Conservation (phyloP, 495 filamentous ascomycete species). For the Talaromyces nanjingensis region DNA sequence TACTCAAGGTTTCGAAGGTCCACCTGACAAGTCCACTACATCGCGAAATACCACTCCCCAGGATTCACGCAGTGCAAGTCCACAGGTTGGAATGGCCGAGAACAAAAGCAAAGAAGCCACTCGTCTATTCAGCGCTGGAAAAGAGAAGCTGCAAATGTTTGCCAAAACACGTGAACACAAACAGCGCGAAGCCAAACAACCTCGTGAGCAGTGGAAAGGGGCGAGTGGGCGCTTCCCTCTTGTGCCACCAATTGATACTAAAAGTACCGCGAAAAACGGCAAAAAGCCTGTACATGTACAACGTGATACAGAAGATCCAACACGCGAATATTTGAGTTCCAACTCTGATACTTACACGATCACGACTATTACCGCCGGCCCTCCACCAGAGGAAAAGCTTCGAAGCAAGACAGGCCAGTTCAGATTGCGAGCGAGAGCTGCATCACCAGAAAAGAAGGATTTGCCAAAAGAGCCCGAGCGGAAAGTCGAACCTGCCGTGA, state of each 20-base stretch:
- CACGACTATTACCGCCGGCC: conserved; percentile 34
- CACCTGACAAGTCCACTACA: not conserved
- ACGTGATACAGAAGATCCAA: not conserved
- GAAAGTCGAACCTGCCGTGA: not conserved
- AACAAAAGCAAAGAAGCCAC: conserved; percentile 1
- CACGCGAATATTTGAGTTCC: not conserved
- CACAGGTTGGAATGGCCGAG: conserved; percentile 1
- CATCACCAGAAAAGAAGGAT: not conserved
- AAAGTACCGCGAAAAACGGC: not conserved
- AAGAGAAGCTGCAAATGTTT: conserved; percentile 11
- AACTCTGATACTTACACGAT: conserved; percentile 12
- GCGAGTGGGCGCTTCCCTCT: conserved; percentile 41
- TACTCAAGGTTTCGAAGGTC: not conserved
- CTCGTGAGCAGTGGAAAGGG: conserved; percentile 44
- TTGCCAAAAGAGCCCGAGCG: not conserved
- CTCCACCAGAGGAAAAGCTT: conserved; percentile 4
- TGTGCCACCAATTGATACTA: conserved; percentile 21
- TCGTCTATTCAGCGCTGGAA: not conserved
- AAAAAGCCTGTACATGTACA: not conserved
- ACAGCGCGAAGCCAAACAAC: conserved; percentile 3
- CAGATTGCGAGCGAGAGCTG: not conserved
- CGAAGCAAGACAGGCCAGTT: conserved; percentile 2
- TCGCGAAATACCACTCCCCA: not conserved
- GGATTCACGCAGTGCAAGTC: not conserved
- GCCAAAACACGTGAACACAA: conserved; percentile 23